A percentile compares a stretch with the other conserved stretches of the same genome.
Evolutionary conservation across 2,329 filamentous ascomycete genomes (phyloP).

Genomic region (Scedosporium dehoogii): DNA sequence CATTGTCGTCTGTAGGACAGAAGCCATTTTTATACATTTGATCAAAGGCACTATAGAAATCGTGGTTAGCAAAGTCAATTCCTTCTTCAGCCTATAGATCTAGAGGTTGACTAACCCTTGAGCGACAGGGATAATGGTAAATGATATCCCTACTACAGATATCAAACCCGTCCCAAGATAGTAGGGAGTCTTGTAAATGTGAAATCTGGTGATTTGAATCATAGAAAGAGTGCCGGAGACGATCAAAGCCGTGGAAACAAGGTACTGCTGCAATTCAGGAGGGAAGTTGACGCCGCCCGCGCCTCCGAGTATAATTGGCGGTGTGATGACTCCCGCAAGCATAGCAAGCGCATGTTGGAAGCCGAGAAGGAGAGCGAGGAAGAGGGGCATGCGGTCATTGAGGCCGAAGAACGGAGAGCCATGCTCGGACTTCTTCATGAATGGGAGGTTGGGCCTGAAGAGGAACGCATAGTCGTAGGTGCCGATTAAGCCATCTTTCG

Average conservation of each 20-base stretch:
- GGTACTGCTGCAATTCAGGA: constrained; percentile 56
- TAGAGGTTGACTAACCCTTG: constrained; percentile 31
- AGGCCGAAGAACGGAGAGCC: constrained; percentile 78
- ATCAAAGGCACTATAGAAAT: constrained; percentile 36
- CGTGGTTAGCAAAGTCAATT: too few species aligned
- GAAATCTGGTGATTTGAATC: constrained; percentile 70
- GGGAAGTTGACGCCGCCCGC: constrained; percentile 54
- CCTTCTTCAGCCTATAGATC: neutral
- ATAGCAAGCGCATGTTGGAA: constrained; percentile 74
- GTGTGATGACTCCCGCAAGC: constrained; percentile 66
- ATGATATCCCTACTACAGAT: constrained; percentile 70
- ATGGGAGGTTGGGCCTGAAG: constrained; percentile 73
- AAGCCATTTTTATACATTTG: constrained; percentile 73
- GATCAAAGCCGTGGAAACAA: constrained; percentile 69
- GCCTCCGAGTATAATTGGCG: constrained; percentile 61
- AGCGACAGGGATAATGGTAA: constrained; percentile 65
- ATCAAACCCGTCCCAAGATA: constrained; percentile 71
- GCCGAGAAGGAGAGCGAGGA: constrained; percentile 64
- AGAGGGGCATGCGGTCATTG: constrained; percentile 65
- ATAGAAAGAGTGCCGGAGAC: constrained; percentile 66
- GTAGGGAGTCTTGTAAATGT: constrained; percentile 60
- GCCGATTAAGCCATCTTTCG: constrained; percentile 66
- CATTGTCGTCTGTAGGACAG: constrained; percentile 48
- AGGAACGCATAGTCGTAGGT: constrained; percentile 86
- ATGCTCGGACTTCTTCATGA: constrained; percentile 53